Base-by-base conservation (phyloP, 2,329 filamentous ascomycete genomes). In the Pseudodiploospora longispora region DNA sequence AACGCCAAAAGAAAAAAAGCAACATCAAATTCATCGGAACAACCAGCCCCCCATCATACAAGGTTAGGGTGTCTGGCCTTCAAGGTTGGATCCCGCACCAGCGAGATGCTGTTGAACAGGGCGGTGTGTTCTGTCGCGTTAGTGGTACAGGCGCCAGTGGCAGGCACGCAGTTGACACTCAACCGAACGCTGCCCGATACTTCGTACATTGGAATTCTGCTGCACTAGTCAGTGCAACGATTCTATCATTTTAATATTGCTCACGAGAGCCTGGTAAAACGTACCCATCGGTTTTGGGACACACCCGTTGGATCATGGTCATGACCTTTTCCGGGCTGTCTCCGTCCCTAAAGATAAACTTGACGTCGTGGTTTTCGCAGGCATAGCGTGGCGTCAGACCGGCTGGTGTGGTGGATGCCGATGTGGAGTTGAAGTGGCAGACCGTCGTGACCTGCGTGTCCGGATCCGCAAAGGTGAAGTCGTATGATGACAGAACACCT, bases 241-340 rank as follows among this genome's bases (percentile, higher is more conserved):
- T 43, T 19, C 19, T 6, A 33, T 30, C 30, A n/a, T 30, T 30
- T n/a, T 3, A 9, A 8, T 28, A 4, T 4, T 12, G 12, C 10
- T 10, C 30, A 10, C 5, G 34, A 12, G 10, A 10, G 30, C 19
- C 3, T 37, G 29, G 29, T 30, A 27, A 7, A 34, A 33, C 64
- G 52, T 57, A 70, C 67, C 63, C 65, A 5, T 61, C 50, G 2
- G 50, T 27, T 9, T 52, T 52, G 1, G 65, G 60, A 53, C 72
- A 76, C 10, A 67, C 60, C 29, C 60, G 59, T 59, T 76, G 69
- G 36, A 73, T 59, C 55, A 74, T 48, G n/a, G 63, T 66, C 36
- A 75, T 49, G 34, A 58, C 56, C 29, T 50, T 49, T 4, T 50
- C 35, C 19, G 19, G 3, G 19, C 19, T 19, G 19, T 19, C 19